Conservation (phyloP, 805 yeast species). For the Metschnikowia lochheadii region DNA sequence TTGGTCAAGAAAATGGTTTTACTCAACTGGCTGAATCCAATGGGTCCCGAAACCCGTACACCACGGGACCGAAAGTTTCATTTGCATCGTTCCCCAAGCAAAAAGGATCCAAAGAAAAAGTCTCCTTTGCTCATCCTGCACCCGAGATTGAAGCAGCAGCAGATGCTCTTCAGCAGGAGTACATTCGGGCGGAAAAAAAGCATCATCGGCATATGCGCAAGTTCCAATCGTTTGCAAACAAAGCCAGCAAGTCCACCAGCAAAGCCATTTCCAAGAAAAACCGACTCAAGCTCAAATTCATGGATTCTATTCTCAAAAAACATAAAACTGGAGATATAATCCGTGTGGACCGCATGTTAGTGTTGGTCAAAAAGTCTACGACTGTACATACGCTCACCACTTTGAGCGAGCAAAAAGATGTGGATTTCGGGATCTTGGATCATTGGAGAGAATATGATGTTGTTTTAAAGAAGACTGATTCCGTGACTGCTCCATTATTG, state of each 20-base stretch:
- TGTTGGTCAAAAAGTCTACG: slow-evolving; percentile 48
- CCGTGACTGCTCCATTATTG: slow-evolving; percentile 46
- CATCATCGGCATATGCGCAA: slow-evolving; percentile 17
- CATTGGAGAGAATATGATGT: slow-evolving; percentile 79
- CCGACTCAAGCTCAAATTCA: slow-evolving; percentile 20
- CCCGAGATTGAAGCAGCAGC: slow-evolving; percentile 19
- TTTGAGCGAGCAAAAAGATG: slow-evolving; percentile 48
- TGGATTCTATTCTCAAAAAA: slow-evolving; percentile 19
- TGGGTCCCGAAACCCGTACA: too few relatives aligned
- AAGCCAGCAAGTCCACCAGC: slow-evolving; percentile 23
- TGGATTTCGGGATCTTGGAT: slow-evolving; percentile 55
- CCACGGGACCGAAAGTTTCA: too few relatives aligned
- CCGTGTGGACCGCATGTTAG: slow-evolving; percentile 64
- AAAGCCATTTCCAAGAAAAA: slow-evolving; percentile 11
- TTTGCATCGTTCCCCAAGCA: background rate
- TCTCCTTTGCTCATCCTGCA: slow-evolving; percentile 20
- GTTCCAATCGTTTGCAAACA: slow-evolving; percentile 22
- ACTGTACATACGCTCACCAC: slow-evolving; percentile 12
- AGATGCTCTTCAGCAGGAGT: slow-evolving; percentile 7
- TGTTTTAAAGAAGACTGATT: slow-evolving; percentile 63
- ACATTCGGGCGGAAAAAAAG: slow-evolving; percentile 15
- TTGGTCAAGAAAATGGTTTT: background rate
- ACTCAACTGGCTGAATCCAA: too few relatives aligned
- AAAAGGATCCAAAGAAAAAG: background rate
- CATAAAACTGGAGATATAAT: slow-evolving; percentile 55